phyloP scores from a whole-genome alignment of 768 basidiomycete species.

The Filobasidium floriforme region DNA sequence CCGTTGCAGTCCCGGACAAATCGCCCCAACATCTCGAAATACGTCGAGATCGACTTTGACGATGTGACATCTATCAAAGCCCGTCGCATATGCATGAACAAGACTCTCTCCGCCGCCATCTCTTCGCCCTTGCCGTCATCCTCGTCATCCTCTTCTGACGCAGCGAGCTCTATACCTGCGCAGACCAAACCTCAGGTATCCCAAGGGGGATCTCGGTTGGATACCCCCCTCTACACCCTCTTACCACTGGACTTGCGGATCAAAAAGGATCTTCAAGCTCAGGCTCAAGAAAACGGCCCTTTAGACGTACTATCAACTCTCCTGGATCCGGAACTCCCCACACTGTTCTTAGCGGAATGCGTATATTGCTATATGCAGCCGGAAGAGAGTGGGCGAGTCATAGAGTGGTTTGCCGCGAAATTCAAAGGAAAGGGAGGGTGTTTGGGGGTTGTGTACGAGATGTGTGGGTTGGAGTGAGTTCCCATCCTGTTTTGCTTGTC shows the following conservation, averaged over 20 bases:
- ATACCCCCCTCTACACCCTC: slow-evolving; percentile 56
- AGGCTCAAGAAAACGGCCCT: slow-evolving; percentile 7
- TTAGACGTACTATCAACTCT: slow-evolving; percentile 25
- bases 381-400: slow-evolving; percentile 53
- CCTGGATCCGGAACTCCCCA: slow-evolving; percentile 62
- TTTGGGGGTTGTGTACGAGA: slow-evolving; percentile 68
- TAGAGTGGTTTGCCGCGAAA: slow-evolving; percentile 65
- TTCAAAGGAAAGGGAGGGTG: slow-evolving; percentile 47
- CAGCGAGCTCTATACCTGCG: background rate
- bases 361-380: slow-evolving; percentile 81
- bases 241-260: slow-evolving; percentile 68
- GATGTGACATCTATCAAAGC: slow-evolving; percentile 72
- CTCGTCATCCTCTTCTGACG: background rate
- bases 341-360: slow-evolving; percentile 84
- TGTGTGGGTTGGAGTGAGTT: slow-evolving; percentile 65
- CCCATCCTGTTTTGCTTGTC: too few species aligned
- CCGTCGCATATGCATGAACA: slow-evolving; percentile 35
- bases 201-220: slow-evolving; percentile 48
- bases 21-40: slow-evolving; percentile 42
- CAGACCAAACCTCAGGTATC: slow-evolving; percentile 29
- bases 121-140: too few species aligned
- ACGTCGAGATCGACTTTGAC: slow-evolving; percentile 85
- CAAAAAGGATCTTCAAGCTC: slow-evolving; percentile 31
- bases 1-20: background rate
- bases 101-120: slow-evolving; percentile 18